Base-by-base conservation (phyloP, 2,329 filamentous ascomycete species). In the Penicillium sp. region DNA sequence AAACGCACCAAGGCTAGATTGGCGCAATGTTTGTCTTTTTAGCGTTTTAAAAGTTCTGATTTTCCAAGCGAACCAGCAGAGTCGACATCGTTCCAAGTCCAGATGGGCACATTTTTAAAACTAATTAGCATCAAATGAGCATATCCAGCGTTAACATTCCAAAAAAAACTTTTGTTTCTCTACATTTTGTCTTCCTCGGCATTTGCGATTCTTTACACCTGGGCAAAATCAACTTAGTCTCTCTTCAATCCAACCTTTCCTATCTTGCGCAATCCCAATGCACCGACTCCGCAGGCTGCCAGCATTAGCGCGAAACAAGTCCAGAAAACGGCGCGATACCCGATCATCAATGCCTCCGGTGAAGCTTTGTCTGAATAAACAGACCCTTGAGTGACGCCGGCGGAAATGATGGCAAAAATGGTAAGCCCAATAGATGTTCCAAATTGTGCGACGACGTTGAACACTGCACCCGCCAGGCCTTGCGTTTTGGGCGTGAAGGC, bases 391-490 rank as follows among this genome's bases (percentile, higher is more conserved):
- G 77, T 80, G 1, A 81, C 75, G 3, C 64, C 53, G 1, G 61
- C 61, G 1, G 71, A 67, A 31, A 84, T 78, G 0, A 80, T 76
- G 9, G 79, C 78, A 51, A 79, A 77, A 2, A 81, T 66, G 7
- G 81, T 80, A 3, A 85, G 63, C 0, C 81, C 82, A 1, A 85
- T 71, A 0, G 78, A 76, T 16, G 76, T 78, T 0, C 83, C 83
- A 50, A 86, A 79, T 57, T 86, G 83, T 0, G 77, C 71, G 0
- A 81, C 73, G 0, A 83, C 84, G 56, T 84, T 85, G 66, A 86
- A 87, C 0, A 87, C 83, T 0, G 81, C 83, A 0, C 84, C 85
- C 0, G 83, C 83, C 0, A 87, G 70, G 0, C 81, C 81, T 53
- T 87, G 83, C 1, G 77, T 84, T 8, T 82, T 70, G n/a, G 77